A percentile compares a stretch with the other conserved stretches of the same genome.
Evolutionary conservation across 148 eudicot genomes (phyloP).

Genomic region (Cornus suecica): DNA sequence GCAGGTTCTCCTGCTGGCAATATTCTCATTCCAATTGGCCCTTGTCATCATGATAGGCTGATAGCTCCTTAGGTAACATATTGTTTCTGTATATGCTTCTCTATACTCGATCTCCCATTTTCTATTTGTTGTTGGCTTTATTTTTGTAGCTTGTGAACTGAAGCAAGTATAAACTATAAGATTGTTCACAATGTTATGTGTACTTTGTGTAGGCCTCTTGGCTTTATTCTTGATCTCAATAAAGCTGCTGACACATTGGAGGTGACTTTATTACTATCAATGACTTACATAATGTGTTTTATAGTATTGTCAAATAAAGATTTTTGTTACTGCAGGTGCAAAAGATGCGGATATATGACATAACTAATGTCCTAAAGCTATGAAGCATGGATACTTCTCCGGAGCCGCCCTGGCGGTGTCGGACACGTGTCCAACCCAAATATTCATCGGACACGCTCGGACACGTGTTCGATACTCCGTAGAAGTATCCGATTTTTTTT

Average conservation of each 20-base stretch:
- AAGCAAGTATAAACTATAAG: constrained; percentile 7
- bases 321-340: constrained; percentile 66
- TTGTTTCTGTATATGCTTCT: neutral
- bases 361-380: constrained; percentile 95
- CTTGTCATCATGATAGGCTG: constrained; percentile 96
- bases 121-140: constrained; percentile 7
- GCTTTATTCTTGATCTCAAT: constrained; percentile 97
- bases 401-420: too few species aligned
- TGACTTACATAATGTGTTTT: constrained; percentile 7
- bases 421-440: too few species aligned
- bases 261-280: constrained; percentile 35
- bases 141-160: constrained; percentile 8
- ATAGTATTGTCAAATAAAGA: constrained; percentile 8
- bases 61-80: constrained; percentile 81
- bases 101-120: neutral
- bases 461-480: too few species aligned
- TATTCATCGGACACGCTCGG: too few species aligned
- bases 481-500: too few species aligned
- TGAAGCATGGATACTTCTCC: too few species aligned
- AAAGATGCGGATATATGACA: constrained; percentile 97
- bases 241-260: constrained; percentile 91
- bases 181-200: constrained; percentile 6
- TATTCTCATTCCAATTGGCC: constrained; percentile 69
- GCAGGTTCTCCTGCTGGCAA: constrained; percentile 85
- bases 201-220: constrained; percentile 55